A percentile compares a stretch with the other conserved stretches of the same genome.
phyloP scores from a whole-genome alignment of 140 eudicot species.

The Oenanthe javanica region DNA sequence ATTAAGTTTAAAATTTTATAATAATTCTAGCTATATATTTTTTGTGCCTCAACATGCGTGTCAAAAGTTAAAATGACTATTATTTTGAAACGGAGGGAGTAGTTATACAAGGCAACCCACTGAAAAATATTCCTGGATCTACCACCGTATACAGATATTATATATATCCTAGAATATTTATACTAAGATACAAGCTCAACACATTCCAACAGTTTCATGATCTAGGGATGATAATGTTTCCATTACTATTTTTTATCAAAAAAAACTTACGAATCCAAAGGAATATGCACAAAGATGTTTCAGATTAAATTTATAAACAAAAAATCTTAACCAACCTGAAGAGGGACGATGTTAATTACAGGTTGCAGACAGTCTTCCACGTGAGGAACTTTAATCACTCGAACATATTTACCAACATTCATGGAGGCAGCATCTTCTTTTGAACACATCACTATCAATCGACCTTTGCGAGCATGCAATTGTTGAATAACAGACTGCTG shows the following conservation, averaged over 20 bases:
- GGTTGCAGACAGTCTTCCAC: slow-evolving; percentile 97
- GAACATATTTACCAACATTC: slow-evolving; percentile 59
- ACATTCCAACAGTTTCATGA: background rate
- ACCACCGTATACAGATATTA: too few species aligned
- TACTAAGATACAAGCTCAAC: background rate
- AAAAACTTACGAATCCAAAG: background rate
- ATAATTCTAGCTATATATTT: too few species aligned
- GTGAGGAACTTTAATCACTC: slow-evolving; percentile 82
- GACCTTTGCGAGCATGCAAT: slow-evolving; percentile 94
- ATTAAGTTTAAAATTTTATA: too few species aligned
- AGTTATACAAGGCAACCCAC: too few species aligned
- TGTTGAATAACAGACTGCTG: slow-evolving; percentile 97
- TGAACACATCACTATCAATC: slow-evolving; percentile 88
- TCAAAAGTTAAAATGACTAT: too few species aligned
- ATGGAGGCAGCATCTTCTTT: slow-evolving; percentile 90
- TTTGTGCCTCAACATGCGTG: too few species aligned
- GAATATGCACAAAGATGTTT: background rate
- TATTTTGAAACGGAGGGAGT: too few species aligned
- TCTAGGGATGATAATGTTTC: background rate
- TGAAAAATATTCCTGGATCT: too few species aligned
- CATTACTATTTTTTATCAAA: background rate
- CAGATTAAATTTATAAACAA: background rate
- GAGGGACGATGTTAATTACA: slow-evolving; percentile 87
- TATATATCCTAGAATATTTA: background rate
- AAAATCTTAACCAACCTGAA: slow-evolving; percentile 50